A percentile compares a stretch with the other conserved stretches of the same genome.
phyloP scores from a whole-genome alignment of 2,329 filamentous ascomycete species.

The Basipetospora chlamydospora region DNA sequence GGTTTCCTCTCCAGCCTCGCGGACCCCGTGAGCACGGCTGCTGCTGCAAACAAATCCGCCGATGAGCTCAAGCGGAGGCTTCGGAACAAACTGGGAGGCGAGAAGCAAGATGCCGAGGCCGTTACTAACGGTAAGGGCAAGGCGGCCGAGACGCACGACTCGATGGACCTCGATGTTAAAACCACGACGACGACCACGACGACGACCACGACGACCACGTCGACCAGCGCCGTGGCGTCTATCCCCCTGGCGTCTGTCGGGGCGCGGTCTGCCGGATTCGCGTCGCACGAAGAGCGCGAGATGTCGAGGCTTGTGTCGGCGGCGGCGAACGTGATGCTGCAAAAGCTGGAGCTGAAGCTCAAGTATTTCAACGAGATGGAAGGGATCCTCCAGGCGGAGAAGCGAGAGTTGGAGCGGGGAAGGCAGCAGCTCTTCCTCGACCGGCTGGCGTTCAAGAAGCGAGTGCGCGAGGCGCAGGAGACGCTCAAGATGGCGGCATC shows the following conservation, averaged over 20 bases:
- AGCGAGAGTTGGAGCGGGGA: conserved; percentile 79
- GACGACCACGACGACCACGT: conserved; percentile 31
- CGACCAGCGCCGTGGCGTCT: conserved; percentile 44
- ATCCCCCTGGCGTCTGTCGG: conserved; percentile 78
- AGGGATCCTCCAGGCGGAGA: conserved; percentile 76
- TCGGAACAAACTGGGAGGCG: conserved; percentile 58
- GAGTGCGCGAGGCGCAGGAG: conserved; percentile 71
- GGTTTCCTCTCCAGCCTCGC: conserved; percentile 85
- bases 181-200: conserved; percentile 36
- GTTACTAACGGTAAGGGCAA: conserved; percentile 43
- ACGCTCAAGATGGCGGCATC: conserved; percentile 43
- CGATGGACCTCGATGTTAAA: conserved; percentile 50
- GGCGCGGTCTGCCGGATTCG: conserved; percentile 71
- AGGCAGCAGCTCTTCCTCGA: conserved; percentile 91
- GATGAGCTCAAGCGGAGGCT: conserved; percentile 73
- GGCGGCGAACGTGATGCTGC: conserved; percentile 82
- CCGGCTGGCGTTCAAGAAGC: conserved; percentile 74
- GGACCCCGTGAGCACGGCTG: conserved; percentile 79
- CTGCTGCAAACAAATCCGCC: conserved; percentile 76
- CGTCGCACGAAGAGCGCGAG: conserved; percentile 91
- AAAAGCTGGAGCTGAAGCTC: conserved; percentile 91
- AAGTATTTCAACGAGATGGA: conserved; percentile 97
- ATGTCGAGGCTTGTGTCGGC: conserved; percentile 88
- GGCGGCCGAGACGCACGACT: conserved; percentile 38
- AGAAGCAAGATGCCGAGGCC: conserved; percentile 17